A percentile compares a stretch with the other conserved stretches of the same genome.
These are phyloP conservation scores for Phytophthora pisi DNA, from an alignment of 352 stramenopile species.

Conservation along the genomic window DNA sequence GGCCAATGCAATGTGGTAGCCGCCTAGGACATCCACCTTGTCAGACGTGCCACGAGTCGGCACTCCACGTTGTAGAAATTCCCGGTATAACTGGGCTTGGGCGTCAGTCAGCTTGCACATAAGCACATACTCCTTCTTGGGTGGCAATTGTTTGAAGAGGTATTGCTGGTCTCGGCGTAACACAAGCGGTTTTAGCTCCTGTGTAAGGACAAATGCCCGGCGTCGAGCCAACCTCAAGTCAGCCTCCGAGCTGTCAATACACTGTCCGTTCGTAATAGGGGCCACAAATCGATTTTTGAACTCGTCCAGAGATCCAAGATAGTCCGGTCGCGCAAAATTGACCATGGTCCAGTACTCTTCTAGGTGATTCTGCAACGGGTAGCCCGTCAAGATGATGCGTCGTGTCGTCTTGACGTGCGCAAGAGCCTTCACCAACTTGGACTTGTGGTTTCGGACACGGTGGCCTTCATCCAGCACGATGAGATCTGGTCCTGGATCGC, in stretches of 20 bases:
- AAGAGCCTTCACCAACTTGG: constrained; percentile 89
- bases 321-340: constrained; percentile 87
- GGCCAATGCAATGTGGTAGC: constrained; percentile 86
- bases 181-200: constrained; percentile 81
- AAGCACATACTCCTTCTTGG: constrained; percentile 91
- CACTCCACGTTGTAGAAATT: constrained; percentile 69
- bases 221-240: constrained; percentile 76
- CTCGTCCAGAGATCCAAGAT: constrained; percentile 77
- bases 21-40: constrained; percentile 77
- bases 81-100: constrained; percentile 77
- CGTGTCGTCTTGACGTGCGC: constrained; percentile 79
- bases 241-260: constrained; percentile 73
- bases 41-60: constrained; percentile 57
- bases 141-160: constrained; percentile 81
- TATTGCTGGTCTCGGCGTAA: constrained; percentile 88
- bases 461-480: constrained; percentile 92
- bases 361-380: constrained; percentile 96
- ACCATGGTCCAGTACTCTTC: constrained; percentile 94
- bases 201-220: constrained; percentile 81
- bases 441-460: constrained; percentile 89
- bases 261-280: constrained; percentile 89
- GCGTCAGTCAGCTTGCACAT: constrained; percentile 81
- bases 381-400: constrained; percentile 95
- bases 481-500: constrained; percentile 77
- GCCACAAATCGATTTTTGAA: constrained; percentile 92